Percentiles rank a stretch among this genome's conserved stretches.
These are phyloP conservation scores for Cladosporium phlei DNA, from an alignment of 2,329 filamentous ascomycete species.

Conservation along the genomic window DNA sequence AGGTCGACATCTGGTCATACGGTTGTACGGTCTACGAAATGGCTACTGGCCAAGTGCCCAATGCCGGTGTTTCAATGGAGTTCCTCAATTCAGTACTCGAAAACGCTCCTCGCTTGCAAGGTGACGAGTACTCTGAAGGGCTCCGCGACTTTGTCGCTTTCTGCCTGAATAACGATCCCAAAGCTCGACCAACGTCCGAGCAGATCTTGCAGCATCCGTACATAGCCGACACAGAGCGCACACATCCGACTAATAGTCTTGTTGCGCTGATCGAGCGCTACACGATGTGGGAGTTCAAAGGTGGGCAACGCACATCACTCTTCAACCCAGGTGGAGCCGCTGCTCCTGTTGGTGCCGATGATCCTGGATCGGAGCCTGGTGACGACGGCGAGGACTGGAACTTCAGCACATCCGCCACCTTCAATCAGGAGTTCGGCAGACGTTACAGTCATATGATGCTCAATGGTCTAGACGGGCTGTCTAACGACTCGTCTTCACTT, in stretches of 20 bases:
- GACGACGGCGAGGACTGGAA: conserved; percentile 55
- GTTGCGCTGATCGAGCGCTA: conserved; percentile 65
- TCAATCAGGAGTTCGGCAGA: conserved; percentile 42
- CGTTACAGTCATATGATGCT: conserved; percentile 31
- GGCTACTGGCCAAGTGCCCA: conserved; percentile 69
- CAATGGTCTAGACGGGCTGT: conserved; percentile 17
- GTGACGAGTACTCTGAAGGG: conserved; percentile 63
- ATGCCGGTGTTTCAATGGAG: conserved; percentile 47
- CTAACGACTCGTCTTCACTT: conserved; percentile 17
- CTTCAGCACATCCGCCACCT: conserved; percentile 60
- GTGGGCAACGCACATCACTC: conserved; percentile 63
- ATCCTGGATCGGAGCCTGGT: conserved; percentile 39
- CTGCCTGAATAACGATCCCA: conserved; percentile 65
- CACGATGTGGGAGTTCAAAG: conserved; percentile 69
- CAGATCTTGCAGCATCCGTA: conserved; percentile 66
- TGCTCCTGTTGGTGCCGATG: conserved; percentile 37
- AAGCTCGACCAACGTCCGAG: conserved; percentile 64
- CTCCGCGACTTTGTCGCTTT: conserved; percentile 68
- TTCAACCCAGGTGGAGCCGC: conserved; percentile 57
- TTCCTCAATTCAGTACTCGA: conserved; percentile 41
- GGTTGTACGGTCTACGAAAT: conserved; percentile 78
- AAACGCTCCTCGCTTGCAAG: conserved; percentile 63
- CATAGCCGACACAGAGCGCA: conserved; percentile 57
- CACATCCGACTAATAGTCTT: conserved; percentile 61
- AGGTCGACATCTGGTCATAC: conserved; percentile 76